Conservation (phyloP, 176 grass and related monocot species). For the Triticum dicoccoides region DNA sequence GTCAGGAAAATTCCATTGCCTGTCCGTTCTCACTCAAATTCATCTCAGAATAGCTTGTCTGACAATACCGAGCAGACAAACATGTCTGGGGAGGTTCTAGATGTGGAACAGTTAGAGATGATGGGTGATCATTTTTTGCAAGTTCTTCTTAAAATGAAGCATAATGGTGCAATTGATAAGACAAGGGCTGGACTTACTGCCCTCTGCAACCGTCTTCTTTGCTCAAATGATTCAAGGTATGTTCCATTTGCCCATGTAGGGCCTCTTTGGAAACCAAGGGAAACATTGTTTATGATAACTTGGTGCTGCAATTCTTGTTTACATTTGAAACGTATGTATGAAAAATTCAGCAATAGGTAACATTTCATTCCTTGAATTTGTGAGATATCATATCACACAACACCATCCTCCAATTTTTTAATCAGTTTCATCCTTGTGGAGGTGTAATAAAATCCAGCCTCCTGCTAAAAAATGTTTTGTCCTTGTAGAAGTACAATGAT, state of each 20-base stretch:
- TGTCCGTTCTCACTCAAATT: slow-evolving; percentile 60
- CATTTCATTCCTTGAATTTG: background rate
- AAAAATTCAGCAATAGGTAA: background rate
- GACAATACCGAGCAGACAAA: slow-evolving; percentile 30
- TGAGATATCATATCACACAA: background rate
- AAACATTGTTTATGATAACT: slow-evolving; percentile 10
- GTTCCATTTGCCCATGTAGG: slow-evolving; percentile 10
- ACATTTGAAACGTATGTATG: background rate
- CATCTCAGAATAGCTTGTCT: slow-evolving; percentile 26
- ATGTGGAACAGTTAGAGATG: slow-evolving; percentile 75
- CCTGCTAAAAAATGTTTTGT: background rate
- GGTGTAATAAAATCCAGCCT: background rate
- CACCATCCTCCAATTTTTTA: background rate
- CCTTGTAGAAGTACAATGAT: background rate
- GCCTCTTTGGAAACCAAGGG: background rate
- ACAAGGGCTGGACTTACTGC: slow-evolving; percentile 96
- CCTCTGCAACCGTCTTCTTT: slow-evolving; percentile 96
- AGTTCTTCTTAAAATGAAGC: slow-evolving; percentile 99
- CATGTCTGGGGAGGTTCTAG: slow-evolving; percentile 54
- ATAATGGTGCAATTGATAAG: slow-evolving; percentile 99
- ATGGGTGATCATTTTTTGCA: slow-evolving; percentile 94
- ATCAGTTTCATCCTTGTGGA: slow-evolving; percentile 7
- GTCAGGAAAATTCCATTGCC: slow-evolving; percentile 94
- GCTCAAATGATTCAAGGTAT: slow-evolving; percentile 94
- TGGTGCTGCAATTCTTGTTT: slow-evolving; percentile 7